Conservation (phyloP, 1,139 yeast species). For the Yamadazyma siamensis region DNA sequence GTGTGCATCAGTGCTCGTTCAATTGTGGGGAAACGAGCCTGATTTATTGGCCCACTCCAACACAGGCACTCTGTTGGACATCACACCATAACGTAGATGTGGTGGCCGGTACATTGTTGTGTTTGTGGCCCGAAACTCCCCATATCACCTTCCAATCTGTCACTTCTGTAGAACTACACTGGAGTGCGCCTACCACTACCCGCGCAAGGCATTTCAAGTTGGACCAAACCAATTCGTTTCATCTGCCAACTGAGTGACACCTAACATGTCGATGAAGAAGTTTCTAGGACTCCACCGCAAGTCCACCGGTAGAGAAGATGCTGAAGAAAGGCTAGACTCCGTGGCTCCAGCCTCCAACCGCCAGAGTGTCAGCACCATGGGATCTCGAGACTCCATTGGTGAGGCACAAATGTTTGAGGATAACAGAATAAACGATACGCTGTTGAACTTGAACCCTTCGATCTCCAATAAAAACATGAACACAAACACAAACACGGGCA, state of each 20-base stretch:
- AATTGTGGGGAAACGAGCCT: conserved; percentile 1
- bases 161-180: too few species aligned
- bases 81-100: too few species aligned
- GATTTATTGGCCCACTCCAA: too few species aligned
- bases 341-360: conserved; percentile 12
- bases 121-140: too few species aligned
- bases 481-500: conserved; percentile 1
- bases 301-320: conserved; percentile 3
- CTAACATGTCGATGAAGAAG: conserved; percentile 19
- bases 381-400: conserved; percentile 31
- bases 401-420: conserved; percentile 31
- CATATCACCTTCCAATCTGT: too few species aligned
- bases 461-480: conserved; percentile 19
- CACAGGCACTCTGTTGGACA: too few species aligned
- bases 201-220: conserved; percentile 3
- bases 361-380: conserved; percentile 25
- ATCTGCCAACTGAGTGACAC: too few species aligned
- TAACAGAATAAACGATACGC: conserved; percentile 24
- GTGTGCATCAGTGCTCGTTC: background rate
- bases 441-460: conserved; percentile 37
- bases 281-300: conserved; percentile 16
- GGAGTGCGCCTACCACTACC: conserved; percentile 1
- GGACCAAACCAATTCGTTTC: background rate
- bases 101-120: too few species aligned
- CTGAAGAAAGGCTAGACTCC: too few species aligned